Evolutionary conservation across 192 early-diverging fungal genomes (phyloP), one percentile per base, ranked within the genome.

Genomic region (Kickxella alabastrina): DNA sequence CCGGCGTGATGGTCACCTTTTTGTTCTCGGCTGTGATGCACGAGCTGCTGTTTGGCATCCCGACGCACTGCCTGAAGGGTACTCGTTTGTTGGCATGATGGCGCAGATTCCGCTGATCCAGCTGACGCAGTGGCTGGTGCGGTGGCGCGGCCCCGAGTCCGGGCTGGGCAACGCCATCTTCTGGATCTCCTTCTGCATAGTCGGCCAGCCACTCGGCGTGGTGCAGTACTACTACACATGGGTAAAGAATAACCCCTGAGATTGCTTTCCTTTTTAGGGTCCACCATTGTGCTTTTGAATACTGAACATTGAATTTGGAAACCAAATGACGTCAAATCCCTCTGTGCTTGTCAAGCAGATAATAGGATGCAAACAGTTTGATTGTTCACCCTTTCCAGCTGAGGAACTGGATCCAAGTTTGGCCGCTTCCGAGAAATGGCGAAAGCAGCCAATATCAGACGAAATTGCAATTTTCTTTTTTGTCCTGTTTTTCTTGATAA

Each of bases 21-120:
- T 62, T 82, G 37, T 64, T 92, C 22, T 92, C 91, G n/a, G 92
- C 92, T 0, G 54, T 91, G 21, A 68, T 94, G 54, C 92, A 94
- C 59, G 92, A 94, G 78, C 70, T 90, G 38, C 55, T 94, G 49
- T 82, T 94, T 47, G 92, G 90, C 38, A 77, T 92, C 31, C 90
- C 92, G 6, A 90, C 87, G 0, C 84, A 90, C 59, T 82, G 81
- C 40, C 57, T 94, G 18, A 82, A 76, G 42, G 92, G 15, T 87
- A 82, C 65, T 90, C 92, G 3, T 92, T 92, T 62, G 68, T 79
- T 15, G 88, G 85, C 25, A 90, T 90, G 85, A 70, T 88, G 52
- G 70, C 74, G 47, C 88, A 90, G 67, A 85, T 90, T 18, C 88
- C 88, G 19, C 57, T 90, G 47, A 87, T 90, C 41, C 77, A 80